Evolutionary conservation across 176 grass and related monocot species (phyloP), one percentile per base, ranked within the genome.

Genomic region (Oryza punctata): DNA sequence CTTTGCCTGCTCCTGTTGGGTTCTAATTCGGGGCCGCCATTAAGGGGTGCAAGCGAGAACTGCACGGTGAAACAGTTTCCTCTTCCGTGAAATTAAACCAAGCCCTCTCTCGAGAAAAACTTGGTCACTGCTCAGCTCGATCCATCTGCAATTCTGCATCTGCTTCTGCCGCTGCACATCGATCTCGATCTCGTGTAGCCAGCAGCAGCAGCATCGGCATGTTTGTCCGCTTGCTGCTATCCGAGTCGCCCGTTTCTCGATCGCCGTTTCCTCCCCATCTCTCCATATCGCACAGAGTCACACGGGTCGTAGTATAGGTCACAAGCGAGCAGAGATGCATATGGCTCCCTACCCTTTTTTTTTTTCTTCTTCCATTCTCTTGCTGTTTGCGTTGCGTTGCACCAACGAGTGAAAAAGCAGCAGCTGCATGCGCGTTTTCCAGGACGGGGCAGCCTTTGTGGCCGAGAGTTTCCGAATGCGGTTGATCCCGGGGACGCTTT

Each of bases 71-170:
- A 78, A 33, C 65, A 63, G 65, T 46, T 78, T 7, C 74, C 35
- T 12, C 47, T 77, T 40, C 24, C 23, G 65, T 85, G 82, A 77
- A 84, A 16, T 44, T 0, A 60, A 60, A n/a, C n/a, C n/a, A n/a
- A 33, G 21, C 6, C 5, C 21, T 18, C 18, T 54, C 15, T 19
- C 50, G 16, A 19, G 50, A 19, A 3, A 54, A 11, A 54, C 18
- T 19, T 16, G 50, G 45, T 52, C 49, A 52, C 5, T 52, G n/a
- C n/a, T n/a, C 37, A 38, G 37, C 37, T 38, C 37, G 37, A 38
- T 38, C 7, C 37, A 38, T 38, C 37, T 38, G 37, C 37, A n/a
- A n/a, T n/a, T n/a, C 32, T 32, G 32, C 32, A 32, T 32, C 37
- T 38, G 37, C 37, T 1, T 38, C 37, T 6, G 33, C 33, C 33